These are phyloP conservation scores for Podila horticola DNA, from an alignment of 192 early-diverging fungal genomes.

Conservation along the genomic window DNA sequence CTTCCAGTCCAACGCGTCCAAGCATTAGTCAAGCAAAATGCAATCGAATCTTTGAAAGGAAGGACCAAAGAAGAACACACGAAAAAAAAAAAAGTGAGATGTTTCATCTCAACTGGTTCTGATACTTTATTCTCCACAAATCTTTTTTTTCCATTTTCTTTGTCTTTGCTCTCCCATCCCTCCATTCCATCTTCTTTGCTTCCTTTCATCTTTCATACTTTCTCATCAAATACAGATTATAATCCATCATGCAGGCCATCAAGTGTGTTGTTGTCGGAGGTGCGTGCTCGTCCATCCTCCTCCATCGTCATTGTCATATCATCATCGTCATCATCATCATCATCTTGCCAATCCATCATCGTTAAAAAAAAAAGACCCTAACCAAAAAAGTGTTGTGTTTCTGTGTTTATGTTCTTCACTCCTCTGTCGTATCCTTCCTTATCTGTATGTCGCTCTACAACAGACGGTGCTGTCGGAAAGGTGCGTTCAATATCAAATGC, in stretches of 20 bases:
- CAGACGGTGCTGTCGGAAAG: conserved; percentile 47
- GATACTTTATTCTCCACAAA: not conserved
- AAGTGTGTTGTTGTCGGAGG: conserved; percentile 91
- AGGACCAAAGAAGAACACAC: not conserved
- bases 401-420: not conserved
- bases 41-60: too few species aligned
- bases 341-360: not conserved
- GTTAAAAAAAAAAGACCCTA: not conserved
- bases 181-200: not conserved
- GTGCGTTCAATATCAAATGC: not conserved
- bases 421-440: not conserved
- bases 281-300: conserved; percentile 2
- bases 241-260: conserved; percentile 81
- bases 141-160: not conserved
- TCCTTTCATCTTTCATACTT: not conserved
- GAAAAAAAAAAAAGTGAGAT: not conserved
- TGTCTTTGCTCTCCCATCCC: conserved; percentile 1
- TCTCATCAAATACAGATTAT: conserved; percentile 1
- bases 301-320: not conserved
- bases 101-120: not conserved
- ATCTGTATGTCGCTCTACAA: not conserved
- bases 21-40: too few species aligned
- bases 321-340: conserved; percentile 6
- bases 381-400: not conserved
- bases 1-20: too few species aligned